Conservation (phyloP, 2,329 filamentous ascomycete species). For the Ramularia collo-cygni region DNA sequence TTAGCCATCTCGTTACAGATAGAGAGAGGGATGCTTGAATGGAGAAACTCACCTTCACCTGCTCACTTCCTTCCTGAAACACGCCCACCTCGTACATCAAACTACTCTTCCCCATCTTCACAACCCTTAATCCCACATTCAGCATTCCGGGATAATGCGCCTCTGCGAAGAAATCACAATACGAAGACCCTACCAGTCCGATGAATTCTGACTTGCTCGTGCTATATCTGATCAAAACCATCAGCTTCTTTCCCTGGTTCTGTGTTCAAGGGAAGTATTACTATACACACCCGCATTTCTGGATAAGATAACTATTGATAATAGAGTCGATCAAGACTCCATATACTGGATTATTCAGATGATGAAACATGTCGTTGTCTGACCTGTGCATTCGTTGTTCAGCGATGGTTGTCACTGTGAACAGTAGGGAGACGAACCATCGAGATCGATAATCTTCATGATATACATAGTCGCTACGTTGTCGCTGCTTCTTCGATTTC, state of each 20-base stretch:
- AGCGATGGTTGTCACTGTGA: no score
- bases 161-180: slow-evolving; percentile 72
- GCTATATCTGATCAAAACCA: slow-evolving; percentile 40
- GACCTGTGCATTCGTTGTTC: background rate
- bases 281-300: slow-evolving; percentile 57
- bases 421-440: no score
- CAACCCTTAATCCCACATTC: slow-evolving; percentile 74
- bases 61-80: slow-evolving; percentile 66
- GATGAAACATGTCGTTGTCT: slow-evolving; percentile 71
- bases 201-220: slow-evolving; percentile 66
- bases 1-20: slow-evolving; percentile 38
- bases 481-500: slow-evolving; percentile 25
- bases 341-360: slow-evolving; percentile 50
- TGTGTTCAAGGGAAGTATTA: slow-evolving; percentile 50
- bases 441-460: slow-evolving; percentile 75
- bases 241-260: slow-evolving; percentile 38
- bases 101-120: slow-evolving; percentile 76
- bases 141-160: slow-evolving; percentile 76
- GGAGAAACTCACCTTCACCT: slow-evolving; percentile 64
- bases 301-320: slow-evolving; percentile 81
- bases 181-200: slow-evolving; percentile 76
- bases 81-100: slow-evolving; percentile 86
- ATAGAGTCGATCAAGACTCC: slow-evolving; percentile 62
- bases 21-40: no score
- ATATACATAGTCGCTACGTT: slow-evolving; percentile 68